Evolutionary conservation across 352 stramenopile species (phyloP), one percentile per base, ranked within the genome.

Genomic region (Pilasporangium apinafurcum): DNA sequence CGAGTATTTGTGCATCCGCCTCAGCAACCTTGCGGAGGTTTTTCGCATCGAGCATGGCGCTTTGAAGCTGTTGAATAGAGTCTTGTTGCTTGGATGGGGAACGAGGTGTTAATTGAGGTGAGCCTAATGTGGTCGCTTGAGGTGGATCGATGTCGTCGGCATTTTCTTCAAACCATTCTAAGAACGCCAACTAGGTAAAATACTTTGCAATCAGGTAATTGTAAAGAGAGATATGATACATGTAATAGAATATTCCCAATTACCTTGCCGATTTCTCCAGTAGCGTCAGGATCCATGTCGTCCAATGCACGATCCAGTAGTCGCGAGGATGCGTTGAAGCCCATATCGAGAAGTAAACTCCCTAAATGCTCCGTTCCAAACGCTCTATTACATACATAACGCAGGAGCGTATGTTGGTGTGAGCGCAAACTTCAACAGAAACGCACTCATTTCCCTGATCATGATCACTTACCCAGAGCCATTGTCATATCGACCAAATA

Each of bases 101-200:
- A 4, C 20, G 5, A 13, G 10, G 12, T 4, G 37, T 13, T 20
- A 25, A 16, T 1, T 37, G 16, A 7, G 29, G 41, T n/a, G n/a
- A n/a, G n/a, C n/a, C n/a, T n/a, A n/a, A n/a, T n/a, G n/a, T n/a
- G n/a, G n/a, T n/a, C n/a, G n/a, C n/a, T 26, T 24, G 40, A 10
- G 34, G 49, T 3, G 34, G 5, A 8, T 81, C 75, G 17, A 87
- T 77, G 8, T 78, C 59, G 43, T 87, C 75, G 3, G 70, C 71
- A 17, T 84, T 68, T 44, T 67, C 56, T 54, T 84, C 68, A 37
- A 87, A 87, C 75, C 75, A 87, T 39, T 87, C 71, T 29, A 87
- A 65, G 26, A 87, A 87, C 16, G 58, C 54, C 34, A 83, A 31
- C 57, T 80, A 1, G 7, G 7, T 2, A 24, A 5, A 3, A 41